Percentiles rank a stretch among this genome's conserved stretches.
These are phyloP conservation scores for Ballota nigra DNA, from an alignment of 257 asterid genomes.

Conservation along the genomic window DNA sequence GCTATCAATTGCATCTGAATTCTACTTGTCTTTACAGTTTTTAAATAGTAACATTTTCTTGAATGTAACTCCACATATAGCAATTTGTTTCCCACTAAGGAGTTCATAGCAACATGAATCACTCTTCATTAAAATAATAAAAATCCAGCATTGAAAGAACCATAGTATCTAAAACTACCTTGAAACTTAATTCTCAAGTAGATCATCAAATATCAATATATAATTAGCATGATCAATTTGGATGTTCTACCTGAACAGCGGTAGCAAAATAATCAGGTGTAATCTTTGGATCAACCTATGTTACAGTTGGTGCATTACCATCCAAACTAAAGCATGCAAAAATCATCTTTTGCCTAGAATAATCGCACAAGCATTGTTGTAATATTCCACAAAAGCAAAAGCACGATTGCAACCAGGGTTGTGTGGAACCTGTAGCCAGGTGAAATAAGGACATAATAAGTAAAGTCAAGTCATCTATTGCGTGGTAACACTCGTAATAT, in stretches of 20 bases:
- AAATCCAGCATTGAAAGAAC: conserved; percentile 7
- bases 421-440: conserved; percentile 73
- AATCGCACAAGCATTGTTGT: conserved; percentile 98
- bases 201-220: conserved; percentile 7
- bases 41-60: background rate
- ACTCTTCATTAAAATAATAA: conserved; percentile 4
- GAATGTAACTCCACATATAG: conserved; percentile 4
- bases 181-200: background rate
- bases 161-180: background rate
- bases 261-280: conserved; percentile 77
- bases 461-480: conserved; percentile 7
- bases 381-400: conserved; percentile 91
- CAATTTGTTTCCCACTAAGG: background rate
- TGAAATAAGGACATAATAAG: conserved; percentile 24
- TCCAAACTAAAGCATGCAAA: conserved; percentile 67
- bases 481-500: conserved; percentile 5
- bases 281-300: conserved; percentile 96
- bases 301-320: conserved; percentile 79
- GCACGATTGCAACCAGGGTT: conserved; percentile 84
- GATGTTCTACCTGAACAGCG: conserved; percentile 66
- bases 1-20: no score
- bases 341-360: conserved; percentile 73
- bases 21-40: conserved; percentile 6
- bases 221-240: conserved; percentile 4
- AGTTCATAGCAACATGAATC: background rate